Evolutionary conservation across 495 filamentous ascomycete species (phyloP).

Genomic region (Aspergillus avenaceus): DNA sequence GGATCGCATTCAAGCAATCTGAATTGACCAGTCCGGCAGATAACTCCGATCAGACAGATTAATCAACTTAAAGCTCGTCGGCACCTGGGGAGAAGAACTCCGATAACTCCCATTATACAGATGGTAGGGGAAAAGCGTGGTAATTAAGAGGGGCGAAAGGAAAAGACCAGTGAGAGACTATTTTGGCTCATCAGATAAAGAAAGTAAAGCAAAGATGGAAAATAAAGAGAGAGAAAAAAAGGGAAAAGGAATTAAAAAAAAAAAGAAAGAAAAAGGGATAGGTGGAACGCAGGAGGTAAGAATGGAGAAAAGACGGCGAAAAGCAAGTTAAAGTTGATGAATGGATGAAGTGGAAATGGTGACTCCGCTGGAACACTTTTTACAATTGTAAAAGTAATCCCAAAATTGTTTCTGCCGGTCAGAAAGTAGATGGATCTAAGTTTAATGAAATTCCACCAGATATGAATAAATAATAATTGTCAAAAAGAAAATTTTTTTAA

Average conservation of each 20-base stretch:
- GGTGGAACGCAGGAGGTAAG: not conserved
- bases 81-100: conserved; percentile 10
- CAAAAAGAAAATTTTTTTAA: too few species aligned
- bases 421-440: not conserved
- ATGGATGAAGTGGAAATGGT: conserved; percentile 1
- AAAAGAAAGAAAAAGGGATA: conserved; percentile 3
- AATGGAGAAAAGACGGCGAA: conserved; percentile 1
- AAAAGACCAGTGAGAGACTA: not conserved
- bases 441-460: too few species aligned
- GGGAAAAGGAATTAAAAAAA: not conserved
- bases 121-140: not conserved
- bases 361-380: conserved; percentile 1
- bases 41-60: conserved; percentile 11
- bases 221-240: not conserved
- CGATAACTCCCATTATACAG: conserved; percentile 14
- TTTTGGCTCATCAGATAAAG: not conserved
- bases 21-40: conserved; percentile 6
- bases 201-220: conserved; percentile 3
- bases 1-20: conserved; percentile 15
- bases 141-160: not conserved
- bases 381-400: too few species aligned
- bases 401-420: not conserved
- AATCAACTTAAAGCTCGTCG: conserved; percentile 1
- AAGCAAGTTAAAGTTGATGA: conserved; percentile 1
- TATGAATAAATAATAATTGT: too few species aligned